Conservation (phyloP, 2,329 filamentous ascomycete species). For the Diplodia scrobiculata region DNA sequence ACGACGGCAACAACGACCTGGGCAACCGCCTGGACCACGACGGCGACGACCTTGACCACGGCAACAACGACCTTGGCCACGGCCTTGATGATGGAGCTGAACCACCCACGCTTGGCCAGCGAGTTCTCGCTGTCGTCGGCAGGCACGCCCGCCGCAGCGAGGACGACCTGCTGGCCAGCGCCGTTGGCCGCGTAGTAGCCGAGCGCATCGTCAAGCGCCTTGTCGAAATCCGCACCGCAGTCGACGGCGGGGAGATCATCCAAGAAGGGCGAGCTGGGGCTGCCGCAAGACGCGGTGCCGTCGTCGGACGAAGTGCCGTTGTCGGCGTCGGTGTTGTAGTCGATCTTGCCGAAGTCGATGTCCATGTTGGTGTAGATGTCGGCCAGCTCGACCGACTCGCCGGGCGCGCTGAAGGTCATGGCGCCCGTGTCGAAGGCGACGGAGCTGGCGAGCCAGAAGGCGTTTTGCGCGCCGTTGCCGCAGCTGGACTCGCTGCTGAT, state of each 20-base stretch:
- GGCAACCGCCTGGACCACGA: conserved; percentile 10
- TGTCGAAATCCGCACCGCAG: conserved; percentile 29
- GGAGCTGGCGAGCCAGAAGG: conserved; percentile 29
- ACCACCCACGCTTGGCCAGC: conserved; percentile 5
- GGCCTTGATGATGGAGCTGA: not conserved
- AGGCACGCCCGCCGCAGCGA: conserved; percentile 8
- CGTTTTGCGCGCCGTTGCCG: conserved; percentile 26
- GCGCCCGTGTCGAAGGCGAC: conserved; percentile 27
- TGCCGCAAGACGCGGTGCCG: conserved; percentile 2
- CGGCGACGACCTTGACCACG: not conserved
- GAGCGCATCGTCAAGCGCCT: conserved; percentile 28
- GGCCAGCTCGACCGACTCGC: conserved; percentile 18
- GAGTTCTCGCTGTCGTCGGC: not conserved
- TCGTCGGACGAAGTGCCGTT: not conserved
- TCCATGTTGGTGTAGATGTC: conserved; percentile 21
- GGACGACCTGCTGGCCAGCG: conserved; percentile 14
- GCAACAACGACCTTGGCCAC: not conserved
- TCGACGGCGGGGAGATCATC: conserved; percentile 29
- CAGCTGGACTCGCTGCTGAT: conserved; percentile 29
- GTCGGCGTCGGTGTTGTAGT: not conserved
- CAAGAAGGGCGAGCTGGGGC: conserved; percentile 21
- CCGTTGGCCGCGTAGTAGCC: conserved; percentile 27
- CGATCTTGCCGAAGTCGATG: conserved; percentile 28
- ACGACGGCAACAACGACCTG: not conserved
- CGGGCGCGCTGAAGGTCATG: conserved; percentile 26